A percentile compares a stretch with the other conserved stretches of the same genome.
These are phyloP conservation scores for Albophoma yamanashiensis DNA, from an alignment of 2,329 filamentous ascomycete genomes.

Conservation along the genomic window DNA sequence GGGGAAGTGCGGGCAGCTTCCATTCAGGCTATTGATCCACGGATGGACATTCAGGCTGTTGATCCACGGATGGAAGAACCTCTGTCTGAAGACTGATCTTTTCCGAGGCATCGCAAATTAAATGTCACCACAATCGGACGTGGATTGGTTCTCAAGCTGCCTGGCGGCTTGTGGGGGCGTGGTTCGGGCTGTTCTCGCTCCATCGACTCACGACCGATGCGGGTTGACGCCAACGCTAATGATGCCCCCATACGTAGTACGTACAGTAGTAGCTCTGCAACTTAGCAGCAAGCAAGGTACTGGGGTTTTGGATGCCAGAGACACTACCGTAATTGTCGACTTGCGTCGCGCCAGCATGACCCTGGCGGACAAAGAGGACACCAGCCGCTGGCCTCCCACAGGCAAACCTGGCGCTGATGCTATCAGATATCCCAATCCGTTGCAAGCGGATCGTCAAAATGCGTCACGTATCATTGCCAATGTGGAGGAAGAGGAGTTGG, in stretches of 20 bases:
- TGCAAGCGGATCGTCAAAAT: background rate
- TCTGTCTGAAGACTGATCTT: background rate
- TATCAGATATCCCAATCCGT: background rate
- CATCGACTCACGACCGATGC: background rate
- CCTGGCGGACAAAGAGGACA: background rate
- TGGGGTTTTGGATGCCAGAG: background rate
- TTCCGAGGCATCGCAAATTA: background rate
- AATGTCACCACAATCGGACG: background rate
- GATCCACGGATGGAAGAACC: background rate
- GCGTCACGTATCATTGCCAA: background rate
- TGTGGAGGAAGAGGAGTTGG: background rate
- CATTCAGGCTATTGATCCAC: background rate
- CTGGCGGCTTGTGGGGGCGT: background rate
- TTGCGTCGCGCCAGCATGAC: conserved; percentile 13
- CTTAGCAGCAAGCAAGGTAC: background rate
- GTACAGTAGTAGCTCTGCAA: background rate
- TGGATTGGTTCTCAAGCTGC: background rate
- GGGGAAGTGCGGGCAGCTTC: background rate
- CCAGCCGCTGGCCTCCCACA: background rate
- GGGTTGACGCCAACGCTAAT: background rate
- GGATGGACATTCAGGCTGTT: no score
- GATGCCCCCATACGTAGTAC: background rate
- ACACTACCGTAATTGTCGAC: conserved; percentile 18
- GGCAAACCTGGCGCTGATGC: background rate
- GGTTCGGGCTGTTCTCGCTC: background rate